These are phyloP conservation scores for Tetrahymena thermophila DNA, from an alignment of 73 alveolate genomes.

Conservation along the genomic window DNA sequence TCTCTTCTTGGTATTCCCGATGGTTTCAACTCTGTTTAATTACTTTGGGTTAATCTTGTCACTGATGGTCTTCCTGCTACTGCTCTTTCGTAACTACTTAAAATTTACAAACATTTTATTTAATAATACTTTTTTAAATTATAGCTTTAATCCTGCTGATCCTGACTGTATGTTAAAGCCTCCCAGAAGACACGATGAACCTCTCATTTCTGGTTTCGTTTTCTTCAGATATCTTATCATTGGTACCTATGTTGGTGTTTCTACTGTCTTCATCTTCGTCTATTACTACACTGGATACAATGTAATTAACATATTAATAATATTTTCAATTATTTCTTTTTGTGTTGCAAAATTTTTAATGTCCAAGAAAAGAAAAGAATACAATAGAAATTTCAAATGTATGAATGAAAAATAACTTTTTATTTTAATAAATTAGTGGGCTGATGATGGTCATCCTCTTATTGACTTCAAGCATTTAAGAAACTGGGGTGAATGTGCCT, in stretches of 20 bases:
- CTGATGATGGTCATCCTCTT: constrained; percentile 43
- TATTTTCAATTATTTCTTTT: neutral
- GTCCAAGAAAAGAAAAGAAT: no score
- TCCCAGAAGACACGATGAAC: constrained; percentile 83
- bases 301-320: constrained; percentile 40
- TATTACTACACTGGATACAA: constrained; percentile 65
- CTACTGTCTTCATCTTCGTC: constrained; percentile 76
- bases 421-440: neutral
- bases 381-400: neutral
- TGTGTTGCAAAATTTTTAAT: no score
- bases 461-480: constrained; percentile 26
- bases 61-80: constrained; percentile 99
- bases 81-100: constrained; percentile 62
- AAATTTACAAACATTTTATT: neutral
- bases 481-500: constrained; percentile 65
- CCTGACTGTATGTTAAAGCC: constrained; percentile 88
- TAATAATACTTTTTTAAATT: neutral
- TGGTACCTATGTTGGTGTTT: constrained; percentile 89
- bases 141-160: constrained; percentile 98
- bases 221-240: constrained; percentile 62
- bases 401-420: neutral
- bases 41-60: constrained; percentile 98
- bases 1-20: constrained; percentile 98
- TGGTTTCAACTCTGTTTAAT: constrained; percentile 96
- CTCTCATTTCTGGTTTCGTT: constrained; percentile 56